These are phyloP conservation scores for Fusarium gaditjirri DNA, from an alignment of 2,329 filamentous ascomycete species.

Conservation along the genomic window DNA sequence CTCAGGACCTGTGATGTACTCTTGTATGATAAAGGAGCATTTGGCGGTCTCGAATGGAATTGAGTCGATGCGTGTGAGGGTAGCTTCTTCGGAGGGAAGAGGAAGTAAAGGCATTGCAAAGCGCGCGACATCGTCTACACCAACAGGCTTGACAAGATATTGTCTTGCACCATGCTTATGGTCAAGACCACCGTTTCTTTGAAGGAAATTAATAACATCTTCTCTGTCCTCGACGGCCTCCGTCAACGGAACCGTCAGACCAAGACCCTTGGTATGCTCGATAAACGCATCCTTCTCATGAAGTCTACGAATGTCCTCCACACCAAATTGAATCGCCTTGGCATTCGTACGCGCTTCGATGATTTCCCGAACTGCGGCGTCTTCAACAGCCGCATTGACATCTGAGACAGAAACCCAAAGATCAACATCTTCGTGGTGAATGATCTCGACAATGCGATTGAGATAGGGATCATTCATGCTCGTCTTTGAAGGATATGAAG, in stretches of 20 bases:
- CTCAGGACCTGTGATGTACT: conserved; percentile 70
- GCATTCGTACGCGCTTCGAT: conserved; percentile 68
- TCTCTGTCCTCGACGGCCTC: conserved; percentile 63
- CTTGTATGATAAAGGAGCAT: conserved; percentile 64
- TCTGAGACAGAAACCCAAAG: conserved; percentile 80
- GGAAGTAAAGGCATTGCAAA: conserved; percentile 74
- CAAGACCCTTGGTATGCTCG: conserved; percentile 63
- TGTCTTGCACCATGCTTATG: conserved; percentile 45
- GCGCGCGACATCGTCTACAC: conserved; percentile 68
- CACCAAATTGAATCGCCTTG: conserved; percentile 71
- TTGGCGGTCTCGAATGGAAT: conserved; percentile 55
- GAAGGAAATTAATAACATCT: conserved; percentile 64
- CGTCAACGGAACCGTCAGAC: conserved; percentile 64
- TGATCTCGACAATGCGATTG: conserved; percentile 65
- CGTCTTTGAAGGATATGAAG: conserved; percentile 14
- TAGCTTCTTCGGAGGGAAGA: conserved; percentile 61
- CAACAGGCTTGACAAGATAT: conserved; percentile 75
- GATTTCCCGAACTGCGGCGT: conserved; percentile 71
- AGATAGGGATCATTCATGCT: conserved; percentile 61
- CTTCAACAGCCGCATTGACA: conserved; percentile 72
- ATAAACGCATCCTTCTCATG: conserved; percentile 76
- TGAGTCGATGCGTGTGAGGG: conserved; percentile 62
- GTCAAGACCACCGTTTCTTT: conserved; percentile 41
- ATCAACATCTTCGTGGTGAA: conserved; percentile 69
- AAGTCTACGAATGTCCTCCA: conserved; percentile 64